These are phyloP conservation scores for Capronia americana DNA, from an alignment of 2,329 filamentous ascomycete genomes.

Conservation along the genomic window DNA sequence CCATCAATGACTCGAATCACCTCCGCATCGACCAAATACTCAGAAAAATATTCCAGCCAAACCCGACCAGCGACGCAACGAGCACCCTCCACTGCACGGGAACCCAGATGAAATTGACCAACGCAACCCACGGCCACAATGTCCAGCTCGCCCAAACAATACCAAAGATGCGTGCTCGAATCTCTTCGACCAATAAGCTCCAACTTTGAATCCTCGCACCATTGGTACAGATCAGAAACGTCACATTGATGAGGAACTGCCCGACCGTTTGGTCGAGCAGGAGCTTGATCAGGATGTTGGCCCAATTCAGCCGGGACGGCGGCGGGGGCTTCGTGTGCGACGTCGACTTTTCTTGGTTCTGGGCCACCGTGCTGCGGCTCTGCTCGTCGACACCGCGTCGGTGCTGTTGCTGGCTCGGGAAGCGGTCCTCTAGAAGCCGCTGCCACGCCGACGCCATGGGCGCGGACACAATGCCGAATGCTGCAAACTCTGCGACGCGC, in stretches of 20 bases:
- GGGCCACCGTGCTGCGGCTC: not conserved
- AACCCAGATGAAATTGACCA: not conserved
- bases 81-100: not conserved
- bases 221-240: not conserved
- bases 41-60: not conserved
- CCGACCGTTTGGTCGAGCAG: not conserved
- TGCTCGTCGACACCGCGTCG: not conserved
- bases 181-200: not conserved
- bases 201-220: not conserved
- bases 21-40: slow-evolving; percentile 1
- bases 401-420: not conserved
- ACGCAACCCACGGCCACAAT: not conserved
- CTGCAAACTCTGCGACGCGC: not conserved
- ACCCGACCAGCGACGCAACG: not conserved
- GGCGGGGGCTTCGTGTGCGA: not conserved
- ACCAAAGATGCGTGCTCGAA: not conserved
- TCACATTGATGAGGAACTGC: not conserved
- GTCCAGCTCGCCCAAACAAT: not conserved
- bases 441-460: not conserved
- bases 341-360: not conserved
- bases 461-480: not conserved
- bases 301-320: not conserved
- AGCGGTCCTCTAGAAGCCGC: not conserved
- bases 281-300: not conserved
- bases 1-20: not conserved